Conservation (phyloP, 306 rosid genomes). For the Trifolium fragiferum region DNA sequence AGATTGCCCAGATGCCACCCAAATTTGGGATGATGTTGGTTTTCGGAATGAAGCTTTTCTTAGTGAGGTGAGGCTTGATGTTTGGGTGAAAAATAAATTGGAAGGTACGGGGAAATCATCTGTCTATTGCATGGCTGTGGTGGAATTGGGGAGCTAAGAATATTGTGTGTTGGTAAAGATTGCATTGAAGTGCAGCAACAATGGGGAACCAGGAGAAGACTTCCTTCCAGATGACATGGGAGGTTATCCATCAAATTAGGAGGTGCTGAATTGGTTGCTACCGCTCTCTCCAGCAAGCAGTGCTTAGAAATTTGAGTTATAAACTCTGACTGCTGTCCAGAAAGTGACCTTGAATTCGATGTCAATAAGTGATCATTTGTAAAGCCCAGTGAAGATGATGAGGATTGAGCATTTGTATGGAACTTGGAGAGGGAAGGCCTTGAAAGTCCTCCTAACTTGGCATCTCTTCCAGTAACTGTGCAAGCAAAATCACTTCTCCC, state of each 20-base stretch:
- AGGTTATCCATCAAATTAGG: slow-evolving; percentile 69
- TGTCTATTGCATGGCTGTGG: no score
- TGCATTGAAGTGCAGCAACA: no score
- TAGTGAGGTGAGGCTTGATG: no score
- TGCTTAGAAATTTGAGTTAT: slow-evolving; percentile 70
- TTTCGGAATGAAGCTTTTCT: no score
- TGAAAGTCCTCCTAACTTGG: slow-evolving; percentile 63
- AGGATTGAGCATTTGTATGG: slow-evolving; percentile 65
- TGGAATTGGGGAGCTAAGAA: no score
- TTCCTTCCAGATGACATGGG: slow-evolving; percentile 80
- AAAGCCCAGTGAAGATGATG: slow-evolving; percentile 75
- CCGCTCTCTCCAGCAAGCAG: slow-evolving; percentile 58
- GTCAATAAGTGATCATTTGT: slow-evolving; percentile 87
- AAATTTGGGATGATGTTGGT: no score
- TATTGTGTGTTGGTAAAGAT: no score
- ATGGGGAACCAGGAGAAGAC: slow-evolving; percentile 81
- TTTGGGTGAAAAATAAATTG: no score
- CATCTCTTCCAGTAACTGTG: slow-evolving; percentile 68
- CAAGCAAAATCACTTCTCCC: slow-evolving; percentile 72
- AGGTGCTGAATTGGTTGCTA: no score
- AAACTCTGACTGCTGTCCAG: slow-evolving; percentile 72
- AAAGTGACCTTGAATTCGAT: slow-evolving; percentile 75
- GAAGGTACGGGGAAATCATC: no score
- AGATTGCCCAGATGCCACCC: no score
- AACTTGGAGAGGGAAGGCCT: slow-evolving; percentile 86